Percentiles rank a stretch among this genome's conserved stretches.
Evolutionary conservation across 495 filamentous ascomycete genomes (phyloP).

Genomic region (Copromyces sp.): DNA sequence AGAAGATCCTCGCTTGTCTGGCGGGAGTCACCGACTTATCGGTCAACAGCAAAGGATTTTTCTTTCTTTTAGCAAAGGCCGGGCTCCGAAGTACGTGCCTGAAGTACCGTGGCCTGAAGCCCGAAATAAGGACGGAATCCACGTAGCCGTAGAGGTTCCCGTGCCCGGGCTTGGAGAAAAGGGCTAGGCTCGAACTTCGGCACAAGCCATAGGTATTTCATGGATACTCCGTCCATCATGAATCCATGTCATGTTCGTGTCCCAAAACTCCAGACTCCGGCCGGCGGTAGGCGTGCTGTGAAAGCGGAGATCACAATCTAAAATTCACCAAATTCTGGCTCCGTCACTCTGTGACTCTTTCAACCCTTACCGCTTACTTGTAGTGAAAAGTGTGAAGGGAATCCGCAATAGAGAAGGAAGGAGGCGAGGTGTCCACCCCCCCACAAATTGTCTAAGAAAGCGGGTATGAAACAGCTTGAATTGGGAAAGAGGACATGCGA

Average conservation of each 20-base stretch:
- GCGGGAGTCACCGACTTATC: no score
- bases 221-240: neutral
- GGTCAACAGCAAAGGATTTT: neutral
- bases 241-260: neutral
- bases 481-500: neutral
- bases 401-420: neutral
- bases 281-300: neutral
- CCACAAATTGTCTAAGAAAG: neutral
- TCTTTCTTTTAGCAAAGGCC: neutral
- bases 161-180: neutral
- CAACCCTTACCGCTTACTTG: neutral
- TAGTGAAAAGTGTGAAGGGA: neutral
- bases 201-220: neutral
- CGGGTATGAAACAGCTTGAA: neutral
- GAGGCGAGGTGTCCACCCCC: neutral
- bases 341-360: neutral
- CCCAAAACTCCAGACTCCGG: neutral
- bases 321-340: neutral
- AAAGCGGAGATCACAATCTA: neutral
- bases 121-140: neutral
- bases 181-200: neutral
- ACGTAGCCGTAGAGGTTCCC: neutral
- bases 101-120: neutral
- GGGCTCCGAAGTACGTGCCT: neutral
- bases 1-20: no score